Base-by-base conservation (phyloP, 2,329 filamentous ascomycete genomes). In the Sclerotinia spermophila region DNA sequence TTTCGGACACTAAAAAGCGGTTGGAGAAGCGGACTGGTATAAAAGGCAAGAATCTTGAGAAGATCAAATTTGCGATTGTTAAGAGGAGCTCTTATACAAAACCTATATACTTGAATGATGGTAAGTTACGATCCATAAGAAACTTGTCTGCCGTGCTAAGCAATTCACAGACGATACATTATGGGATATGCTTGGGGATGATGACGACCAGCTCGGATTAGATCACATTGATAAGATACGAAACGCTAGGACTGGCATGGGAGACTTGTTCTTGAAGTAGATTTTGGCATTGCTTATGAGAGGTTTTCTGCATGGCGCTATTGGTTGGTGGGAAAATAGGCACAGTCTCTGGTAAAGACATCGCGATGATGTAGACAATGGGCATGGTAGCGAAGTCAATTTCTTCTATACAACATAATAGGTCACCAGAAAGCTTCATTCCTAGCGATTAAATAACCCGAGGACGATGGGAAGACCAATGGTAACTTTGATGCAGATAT, bases 21-120 rank as follows among this genome's bases (percentile, higher is more conserved):
- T 84, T 99, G 5, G 94, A 96, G 76, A 95, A 94, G 81, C 87
- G 95, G 71, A 97, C 93, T 0, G 94, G 94, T 38, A 90, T 99
- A 82, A 97, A 97, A 82, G 96, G 96, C 81, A 99, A 99, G 85
- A 93, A 93, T 75, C 94, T 99, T 76, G 95, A 99, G 81, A 98
- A 98, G 85, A 96, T 99, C 81, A 97, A 96, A 81, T 97, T 99
- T 83, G 92, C 94, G 10, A 82, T 97, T 44, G 87, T 97, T 67
- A 85, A 89, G 80, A 85, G 92, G 79, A 76, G 82, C 76, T 86
- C 88, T 67, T 96, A 92, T 81, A 89, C 91, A 53, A 93, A 91
- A 78, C 91, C 94, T 38, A 86, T 89, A 72, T 96, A 96, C 82
- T 84, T 99, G 61, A 89, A 91, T 75, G 96, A 98, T 82, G 94